phyloP scores from a whole-genome alignment of 345 rosid species.

The Populus deltoides region DNA sequence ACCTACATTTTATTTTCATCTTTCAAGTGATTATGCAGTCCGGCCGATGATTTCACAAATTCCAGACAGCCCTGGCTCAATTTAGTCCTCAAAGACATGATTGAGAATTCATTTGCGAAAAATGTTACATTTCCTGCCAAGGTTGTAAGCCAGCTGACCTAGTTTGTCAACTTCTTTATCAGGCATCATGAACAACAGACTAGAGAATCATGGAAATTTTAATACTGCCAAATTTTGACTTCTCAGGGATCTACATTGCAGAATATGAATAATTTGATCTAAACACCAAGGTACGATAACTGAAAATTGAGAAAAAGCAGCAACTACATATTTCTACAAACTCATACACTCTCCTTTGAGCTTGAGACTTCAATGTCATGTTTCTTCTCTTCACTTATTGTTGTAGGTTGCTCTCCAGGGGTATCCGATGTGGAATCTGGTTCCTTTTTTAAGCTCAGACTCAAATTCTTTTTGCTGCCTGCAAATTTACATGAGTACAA shows the following conservation, averaged over 20 bases:
- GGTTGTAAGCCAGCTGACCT: not conserved
- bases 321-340: constrained; percentile 20
- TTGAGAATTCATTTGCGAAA: not conserved
- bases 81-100: too few relatives aligned
- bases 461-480: constrained; percentile 99
- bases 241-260: constrained; percentile 12
- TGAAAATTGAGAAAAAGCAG: not conserved
- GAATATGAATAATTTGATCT: constrained; percentile 16
- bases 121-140: not conserved
- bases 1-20: too few relatives aligned
- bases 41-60: too few relatives aligned
- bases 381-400: constrained; percentile 45
- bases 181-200: not conserved
- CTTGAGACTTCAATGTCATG: constrained; percentile 46
- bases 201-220: not conserved
- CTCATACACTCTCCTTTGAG: constrained; percentile 72
- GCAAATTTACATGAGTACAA: constrained; percentile 19
- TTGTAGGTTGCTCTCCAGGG: constrained; percentile 37
- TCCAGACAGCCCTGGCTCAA: too few relatives aligned
- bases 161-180: not conserved
- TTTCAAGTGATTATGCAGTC: too few relatives aligned
- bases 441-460: constrained; percentile 85
- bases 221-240: not conserved
- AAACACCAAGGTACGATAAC: constrained; percentile 13
- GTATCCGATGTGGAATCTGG: constrained; percentile 47